Evolutionary conservation across 1,284 basidiomycete species (phyloP).

Genomic region (Sporisorium graminicola): DNA sequence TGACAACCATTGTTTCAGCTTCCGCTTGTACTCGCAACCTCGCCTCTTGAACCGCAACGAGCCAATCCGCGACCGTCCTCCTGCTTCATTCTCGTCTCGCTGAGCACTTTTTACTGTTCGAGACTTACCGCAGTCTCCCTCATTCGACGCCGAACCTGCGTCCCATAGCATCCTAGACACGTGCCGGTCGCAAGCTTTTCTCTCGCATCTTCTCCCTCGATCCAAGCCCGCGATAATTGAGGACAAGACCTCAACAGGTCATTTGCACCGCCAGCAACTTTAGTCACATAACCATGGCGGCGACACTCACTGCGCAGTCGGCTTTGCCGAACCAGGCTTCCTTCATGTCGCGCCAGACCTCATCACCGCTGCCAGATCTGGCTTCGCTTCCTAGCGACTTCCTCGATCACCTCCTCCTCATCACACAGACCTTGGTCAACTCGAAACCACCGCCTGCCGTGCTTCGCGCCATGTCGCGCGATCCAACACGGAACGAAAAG

Average conservation of each 20-base stretch:
- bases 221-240: neutral
- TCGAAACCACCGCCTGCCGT: conserved; percentile 48
- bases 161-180: neutral
- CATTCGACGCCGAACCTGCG: neutral
- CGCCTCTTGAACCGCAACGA: neutral
- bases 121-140: neutral
- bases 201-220: neutral
- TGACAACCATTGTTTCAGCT: conserved; percentile 1
- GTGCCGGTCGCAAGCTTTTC: neutral
- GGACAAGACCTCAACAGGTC: neutral
- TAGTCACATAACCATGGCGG: conserved; percentile 21
- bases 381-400: conserved; percentile 58
- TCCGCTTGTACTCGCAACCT: neutral
- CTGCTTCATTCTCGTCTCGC: conserved; percentile 16
- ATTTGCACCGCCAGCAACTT: neutral
- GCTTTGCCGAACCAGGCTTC: conserved; percentile 21
- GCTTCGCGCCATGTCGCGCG: conserved; percentile 40
- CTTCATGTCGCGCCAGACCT: conserved; percentile 55
- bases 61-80: neutral
- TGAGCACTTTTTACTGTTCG: neutral
- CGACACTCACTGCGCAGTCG: conserved; percentile 34
- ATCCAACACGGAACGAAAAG: conserved; percentile 28
- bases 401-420: conserved; percentile 61
- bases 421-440: conserved; percentile 60
- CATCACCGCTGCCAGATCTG: conserved; percentile 54